These are phyloP conservation scores for Debaryomycetaceae sp. DNA, from an alignment of 1,139 yeast genomes.

Conservation along the genomic window DNA sequence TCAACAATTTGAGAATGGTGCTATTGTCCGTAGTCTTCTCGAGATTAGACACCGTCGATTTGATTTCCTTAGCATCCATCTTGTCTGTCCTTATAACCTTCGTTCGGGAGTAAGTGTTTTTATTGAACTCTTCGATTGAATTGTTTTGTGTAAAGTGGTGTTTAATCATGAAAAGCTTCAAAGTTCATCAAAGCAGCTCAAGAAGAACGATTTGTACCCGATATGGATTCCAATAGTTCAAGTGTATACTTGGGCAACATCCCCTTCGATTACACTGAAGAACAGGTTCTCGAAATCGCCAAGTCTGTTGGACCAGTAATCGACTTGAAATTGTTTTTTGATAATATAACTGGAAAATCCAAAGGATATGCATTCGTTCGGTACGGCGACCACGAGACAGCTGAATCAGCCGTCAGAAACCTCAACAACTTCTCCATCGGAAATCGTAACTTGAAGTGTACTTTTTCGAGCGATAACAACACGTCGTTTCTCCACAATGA, in stretches of 20 bases:
- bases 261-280: slow-evolving; percentile 66
- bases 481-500: slow-evolving; percentile 14
- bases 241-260: slow-evolving; percentile 37
- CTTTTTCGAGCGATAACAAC: slow-evolving; percentile 51
- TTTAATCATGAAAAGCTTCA: not conserved
- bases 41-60: slow-evolving; percentile 62
- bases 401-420: slow-evolving; percentile 88
- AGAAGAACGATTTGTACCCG: not conserved
- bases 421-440: slow-evolving; percentile 79
- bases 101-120: not conserved
- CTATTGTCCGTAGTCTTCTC: slow-evolving; percentile 73
- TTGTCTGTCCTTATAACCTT: not conserved
- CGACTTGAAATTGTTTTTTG: slow-evolving; percentile 73
- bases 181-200: too few relatives aligned
- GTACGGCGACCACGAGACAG: slow-evolving; percentile 73
- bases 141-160: not conserved
- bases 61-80: slow-evolving; percentile 76
- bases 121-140: not conserved
- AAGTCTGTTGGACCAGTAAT: slow-evolving; percentile 84
- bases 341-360: slow-evolving; percentile 84
- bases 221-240: slow-evolving; percentile 18
- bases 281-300: slow-evolving; percentile 78
- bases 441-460: slow-evolving; percentile 67
- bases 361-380: slow-evolving; percentile 90
- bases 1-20: slow-evolving; percentile 64